Evolutionary conservation across 2,329 filamentous ascomycete species (phyloP).

Genomic region (Neoascochyta sp.): DNA sequence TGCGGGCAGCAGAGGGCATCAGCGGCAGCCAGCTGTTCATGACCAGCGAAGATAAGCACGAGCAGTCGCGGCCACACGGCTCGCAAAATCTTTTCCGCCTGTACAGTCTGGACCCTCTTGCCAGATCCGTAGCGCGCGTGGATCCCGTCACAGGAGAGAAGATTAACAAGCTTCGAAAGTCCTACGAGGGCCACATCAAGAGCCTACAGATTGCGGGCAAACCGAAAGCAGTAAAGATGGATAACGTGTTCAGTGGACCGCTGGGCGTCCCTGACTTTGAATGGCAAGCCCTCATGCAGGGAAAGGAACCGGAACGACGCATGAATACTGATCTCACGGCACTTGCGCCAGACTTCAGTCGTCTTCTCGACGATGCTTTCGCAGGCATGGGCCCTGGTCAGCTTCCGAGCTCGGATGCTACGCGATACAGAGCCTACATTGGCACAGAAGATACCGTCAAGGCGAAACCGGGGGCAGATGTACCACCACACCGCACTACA

Average conservation of each 20-base stretch:
- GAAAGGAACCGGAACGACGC: conserved; percentile 39
- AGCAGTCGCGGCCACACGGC: conserved; percentile 53
- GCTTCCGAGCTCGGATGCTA: conserved; percentile 41
- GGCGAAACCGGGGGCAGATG: conserved; percentile 23
- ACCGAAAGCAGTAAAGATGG: conserved; percentile 46
- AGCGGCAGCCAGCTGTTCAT: conserved; percentile 35
- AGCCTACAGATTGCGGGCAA: conserved; percentile 48
- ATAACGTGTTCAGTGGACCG: conserved; percentile 33
- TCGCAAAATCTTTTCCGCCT: conserved; percentile 58
- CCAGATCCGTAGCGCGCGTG: conserved; percentile 56
- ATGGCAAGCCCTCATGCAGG: conserved; percentile 38
- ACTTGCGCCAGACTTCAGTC: conserved; percentile 20
- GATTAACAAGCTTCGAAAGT: conserved; percentile 59
- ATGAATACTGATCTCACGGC: conserved; percentile 27
- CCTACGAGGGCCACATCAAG: conserved; percentile 53
- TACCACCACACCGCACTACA: conserved; percentile 18
- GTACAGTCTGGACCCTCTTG: conserved; percentile 55
- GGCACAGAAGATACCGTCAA: conserved; percentile 42
- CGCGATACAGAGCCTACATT: conserved; percentile 44
- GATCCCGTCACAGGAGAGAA: conserved; percentile 63
- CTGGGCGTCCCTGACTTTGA: conserved; percentile 41
- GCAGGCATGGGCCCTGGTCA: conserved; percentile 41
- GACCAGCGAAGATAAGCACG: conserved; percentile 34
- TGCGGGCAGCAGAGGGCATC: conserved; percentile 30
- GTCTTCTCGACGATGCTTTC: conserved; percentile 42